phyloP scores from a whole-genome alignment of 331 rosid species.

The Quercus phellos region DNA sequence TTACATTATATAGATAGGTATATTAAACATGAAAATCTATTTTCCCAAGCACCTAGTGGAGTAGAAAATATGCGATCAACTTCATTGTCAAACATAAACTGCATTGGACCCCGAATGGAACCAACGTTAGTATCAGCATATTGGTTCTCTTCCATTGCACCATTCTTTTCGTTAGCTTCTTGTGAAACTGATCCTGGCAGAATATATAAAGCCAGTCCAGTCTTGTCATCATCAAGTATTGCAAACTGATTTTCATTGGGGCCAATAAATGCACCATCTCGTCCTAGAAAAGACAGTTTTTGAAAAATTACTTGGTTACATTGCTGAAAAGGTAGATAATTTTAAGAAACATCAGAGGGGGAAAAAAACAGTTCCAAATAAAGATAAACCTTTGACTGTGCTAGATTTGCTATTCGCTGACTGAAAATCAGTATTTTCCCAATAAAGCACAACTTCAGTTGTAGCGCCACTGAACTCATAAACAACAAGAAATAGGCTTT shows the following conservation, averaged over 20 bases:
- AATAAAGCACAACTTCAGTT: constrained; percentile 77
- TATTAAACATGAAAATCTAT: constrained; percentile 4
- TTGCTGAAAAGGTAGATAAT: neutral
- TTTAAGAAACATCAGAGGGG: neutral
- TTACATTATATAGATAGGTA: constrained; percentile 8
- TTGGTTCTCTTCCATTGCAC: constrained; percentile 54
- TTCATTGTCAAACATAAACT: constrained; percentile 86
- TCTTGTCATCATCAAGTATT: constrained; percentile 88
- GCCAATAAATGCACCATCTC: constrained; percentile 93
- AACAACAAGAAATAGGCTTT: constrained; percentile 70
- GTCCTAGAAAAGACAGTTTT: constrained; percentile 51
- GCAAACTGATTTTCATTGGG: constrained; percentile 91
- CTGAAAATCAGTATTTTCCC: constrained; percentile 66
- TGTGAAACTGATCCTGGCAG: constrained; percentile 67
- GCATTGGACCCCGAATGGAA: constrained; percentile 62
- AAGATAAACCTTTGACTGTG: constrained; percentile 69
- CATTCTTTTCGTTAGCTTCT: constrained; percentile 55
- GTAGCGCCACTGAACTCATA: constrained; percentile 76
- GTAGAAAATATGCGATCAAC: constrained; percentile 89
- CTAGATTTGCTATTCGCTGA: constrained; percentile 61
- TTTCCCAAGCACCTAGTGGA: constrained; percentile 70
- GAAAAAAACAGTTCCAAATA: constrained; percentile 13
- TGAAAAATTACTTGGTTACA: constrained; percentile 18
- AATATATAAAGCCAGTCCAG: constrained; percentile 69
- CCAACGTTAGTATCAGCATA: constrained; percentile 34